Evolutionary conservation across 768 basidiomycete species (phyloP).

Genomic region (Bullera alba): DNA sequence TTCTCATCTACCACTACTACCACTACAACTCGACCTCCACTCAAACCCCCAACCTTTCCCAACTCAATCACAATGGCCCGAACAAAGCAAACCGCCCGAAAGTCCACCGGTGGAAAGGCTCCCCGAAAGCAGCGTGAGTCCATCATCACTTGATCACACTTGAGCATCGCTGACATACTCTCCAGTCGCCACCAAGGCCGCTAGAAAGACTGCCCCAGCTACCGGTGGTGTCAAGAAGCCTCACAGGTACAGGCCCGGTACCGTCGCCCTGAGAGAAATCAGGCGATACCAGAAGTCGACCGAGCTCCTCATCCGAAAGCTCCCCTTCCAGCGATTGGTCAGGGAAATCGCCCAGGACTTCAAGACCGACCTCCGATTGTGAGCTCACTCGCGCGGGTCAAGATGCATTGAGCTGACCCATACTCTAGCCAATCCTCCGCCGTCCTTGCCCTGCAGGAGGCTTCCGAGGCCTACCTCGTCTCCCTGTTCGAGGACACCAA

Average conservation of each 20-base stretch:
- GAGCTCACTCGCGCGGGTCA: too few species aligned
- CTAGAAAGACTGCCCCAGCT: constrained; percentile 48
- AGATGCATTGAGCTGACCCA: too few species aligned
- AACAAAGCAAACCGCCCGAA: constrained; percentile 71
- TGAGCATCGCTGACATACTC: constrained; percentile 5
- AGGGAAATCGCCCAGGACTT: constrained; percentile 77
- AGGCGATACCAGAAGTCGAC: constrained; percentile 51
- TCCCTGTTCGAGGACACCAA: constrained; percentile 62
- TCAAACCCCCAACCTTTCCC: not conserved
- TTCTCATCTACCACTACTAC: not conserved
- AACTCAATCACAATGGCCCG: constrained; percentile 41
- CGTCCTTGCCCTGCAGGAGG: constrained; percentile 54
- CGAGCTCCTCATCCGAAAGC: constrained; percentile 54
- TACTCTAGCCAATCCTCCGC: constrained; percentile 54
- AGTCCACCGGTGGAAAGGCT: constrained; percentile 68
- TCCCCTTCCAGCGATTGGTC: constrained; percentile 64
- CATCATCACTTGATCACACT: not conserved
- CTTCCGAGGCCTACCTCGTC: constrained; percentile 64
- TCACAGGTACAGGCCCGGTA: constrained; percentile 72
- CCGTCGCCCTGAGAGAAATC: constrained; percentile 70
- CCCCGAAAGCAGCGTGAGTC: constrained; percentile 47
- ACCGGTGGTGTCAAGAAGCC: constrained; percentile 70
- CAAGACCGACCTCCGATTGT: constrained; percentile 54
- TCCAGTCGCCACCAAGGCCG: constrained; percentile 46
- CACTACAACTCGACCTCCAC: not conserved